Evolutionary conservation across 106 monocot genomes (phyloP).

Genomic region (Iris macrosiphon): DNA sequence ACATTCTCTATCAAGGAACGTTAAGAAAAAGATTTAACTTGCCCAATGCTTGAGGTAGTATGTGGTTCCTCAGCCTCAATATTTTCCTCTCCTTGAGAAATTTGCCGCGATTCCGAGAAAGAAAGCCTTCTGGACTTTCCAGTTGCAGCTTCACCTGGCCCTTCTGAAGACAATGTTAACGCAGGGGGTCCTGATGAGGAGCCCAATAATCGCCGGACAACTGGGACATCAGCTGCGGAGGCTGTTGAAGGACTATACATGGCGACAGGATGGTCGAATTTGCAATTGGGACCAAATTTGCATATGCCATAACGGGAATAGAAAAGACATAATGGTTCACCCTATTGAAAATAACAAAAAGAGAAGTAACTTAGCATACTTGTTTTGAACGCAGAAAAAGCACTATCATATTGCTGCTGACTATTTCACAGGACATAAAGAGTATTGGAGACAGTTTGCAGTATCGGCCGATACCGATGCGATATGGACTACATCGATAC

Average conservation of each 20-base stretch:
- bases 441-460: too few relatives aligned
- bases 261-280: conserved; percentile 71
- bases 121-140: conserved; percentile 19
- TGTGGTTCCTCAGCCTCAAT: conserved; percentile 18
- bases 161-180: conserved; percentile 6
- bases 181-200: conserved; percentile 3
- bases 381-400: too few relatives aligned
- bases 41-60: conserved; percentile 12
- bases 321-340: conserved; percentile 47
- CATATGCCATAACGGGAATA: conserved; percentile 62
- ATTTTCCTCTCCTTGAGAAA: conserved; percentile 25
- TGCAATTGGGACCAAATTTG: conserved; percentile 65
- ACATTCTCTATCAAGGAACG: neutral
- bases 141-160: conserved; percentile 13
- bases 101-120: conserved; percentile 20
- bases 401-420: too few relatives aligned
- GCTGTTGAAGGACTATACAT: conserved; percentile 38
- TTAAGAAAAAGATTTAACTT: conserved; percentile 22
- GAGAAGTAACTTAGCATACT: too few relatives aligned
- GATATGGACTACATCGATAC: too few relatives aligned
- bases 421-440: too few relatives aligned
- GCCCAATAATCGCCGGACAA: conserved; percentile 10
- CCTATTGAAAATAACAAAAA: conserved; percentile 29
- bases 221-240: conserved; percentile 12
- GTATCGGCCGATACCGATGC: too few relatives aligned